Conservation (phyloP, 371 early-diverging fungal genomes). For the Actinomucor elegans region DNA sequence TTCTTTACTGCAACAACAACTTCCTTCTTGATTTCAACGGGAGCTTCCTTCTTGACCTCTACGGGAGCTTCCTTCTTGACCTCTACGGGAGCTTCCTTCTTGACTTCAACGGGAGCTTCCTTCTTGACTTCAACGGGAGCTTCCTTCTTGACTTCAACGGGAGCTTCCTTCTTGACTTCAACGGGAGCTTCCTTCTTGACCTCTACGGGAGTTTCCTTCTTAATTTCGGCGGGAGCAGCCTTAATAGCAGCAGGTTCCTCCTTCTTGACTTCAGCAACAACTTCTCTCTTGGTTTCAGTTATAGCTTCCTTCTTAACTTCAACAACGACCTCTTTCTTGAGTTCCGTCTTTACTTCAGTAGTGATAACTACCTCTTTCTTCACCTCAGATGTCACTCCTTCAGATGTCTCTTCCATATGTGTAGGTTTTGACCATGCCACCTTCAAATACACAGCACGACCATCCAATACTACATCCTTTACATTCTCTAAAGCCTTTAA, state of each 20-base stretch:
- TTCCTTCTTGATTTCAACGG: conserved; percentile 5
- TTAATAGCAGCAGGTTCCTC: background rate
- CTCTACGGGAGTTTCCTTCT: background rate
- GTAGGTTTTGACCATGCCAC: conserved; percentile 61
- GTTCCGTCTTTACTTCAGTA: background rate
- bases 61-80: conserved; percentile 15
- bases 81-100: conserved; percentile 15
- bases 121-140: background rate
- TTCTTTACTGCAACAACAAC: background rate
- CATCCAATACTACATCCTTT: conserved; percentile 63
- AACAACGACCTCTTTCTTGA: conserved; percentile 1
- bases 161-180: background rate
- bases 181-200: conserved; percentile 12
- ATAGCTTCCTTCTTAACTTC: conserved; percentile 4
- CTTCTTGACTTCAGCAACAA: background rate
- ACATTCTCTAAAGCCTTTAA: conserved; percentile 68
- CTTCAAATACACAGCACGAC: conserved; percentile 71
- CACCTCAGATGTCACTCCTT: no score
- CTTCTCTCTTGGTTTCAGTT: background rate
- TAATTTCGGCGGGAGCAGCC: background rate
- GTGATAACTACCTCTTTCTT: background rate
- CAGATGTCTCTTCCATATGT: no score
- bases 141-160: conserved; percentile 7
- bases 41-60: background rate
- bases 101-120: conserved; percentile 1